These are phyloP conservation scores for Podospora comata DNA, from an alignment of 495 filamentous ascomycete species.

Conservation along the genomic window DNA sequence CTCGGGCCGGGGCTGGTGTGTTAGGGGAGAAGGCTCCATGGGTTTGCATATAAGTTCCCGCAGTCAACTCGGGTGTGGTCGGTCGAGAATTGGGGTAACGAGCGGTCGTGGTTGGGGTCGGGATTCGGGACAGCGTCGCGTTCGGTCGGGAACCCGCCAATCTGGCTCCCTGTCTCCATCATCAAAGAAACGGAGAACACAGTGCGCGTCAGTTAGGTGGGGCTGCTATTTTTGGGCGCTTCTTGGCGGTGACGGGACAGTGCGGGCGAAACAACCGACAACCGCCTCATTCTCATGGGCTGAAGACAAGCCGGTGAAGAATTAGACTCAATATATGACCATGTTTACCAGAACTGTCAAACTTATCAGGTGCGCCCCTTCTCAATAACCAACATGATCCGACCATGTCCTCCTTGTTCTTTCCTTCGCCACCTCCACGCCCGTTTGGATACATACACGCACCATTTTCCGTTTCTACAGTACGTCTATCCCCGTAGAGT, in stretches of 20 bases:
- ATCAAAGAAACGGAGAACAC: not conserved
- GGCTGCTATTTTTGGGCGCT: no score
- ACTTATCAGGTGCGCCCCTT: no score
- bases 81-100: not conserved
- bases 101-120: not conserved
- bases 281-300: constrained; percentile 2
- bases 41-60: not conserved
- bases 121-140: constrained; percentile 1
- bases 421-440: not conserved
- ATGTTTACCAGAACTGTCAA: not conserved
- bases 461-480: no score
- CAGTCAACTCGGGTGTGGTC: not conserved
- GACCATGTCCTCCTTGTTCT: no score
- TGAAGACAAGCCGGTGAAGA: not conserved
- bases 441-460: no score
- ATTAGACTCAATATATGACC: no score
- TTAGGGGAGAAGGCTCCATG: constrained; percentile 94
- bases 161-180: not conserved
- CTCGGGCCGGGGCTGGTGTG: constrained; percentile 86
- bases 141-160: not conserved
- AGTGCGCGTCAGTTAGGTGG: not conserved
- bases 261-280: not conserved
- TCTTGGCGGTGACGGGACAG: not conserved
- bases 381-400: no score
- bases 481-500: no score